Percentiles rank a stretch among this genome's conserved stretches.
Evolutionary conservation across 1,284 basidiomycete species (phyloP).

Genomic region (Salmacisia buchloeana): DNA sequence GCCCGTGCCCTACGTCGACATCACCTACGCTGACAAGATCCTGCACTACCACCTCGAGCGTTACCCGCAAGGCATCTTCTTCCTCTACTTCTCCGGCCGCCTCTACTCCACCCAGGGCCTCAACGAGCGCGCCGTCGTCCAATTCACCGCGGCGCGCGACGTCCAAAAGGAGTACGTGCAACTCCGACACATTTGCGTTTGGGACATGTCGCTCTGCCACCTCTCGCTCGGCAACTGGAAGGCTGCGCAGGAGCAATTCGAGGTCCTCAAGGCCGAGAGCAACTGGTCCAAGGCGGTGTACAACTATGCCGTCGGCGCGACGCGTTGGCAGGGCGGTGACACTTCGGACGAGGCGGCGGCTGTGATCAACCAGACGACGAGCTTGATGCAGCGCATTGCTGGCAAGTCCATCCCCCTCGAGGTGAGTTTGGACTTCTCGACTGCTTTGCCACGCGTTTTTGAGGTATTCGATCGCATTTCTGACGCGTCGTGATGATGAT

Average conservation of each 20-base stretch:
- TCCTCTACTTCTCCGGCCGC: constrained; percentile 50
- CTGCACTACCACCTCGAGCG: constrained; percentile 45
- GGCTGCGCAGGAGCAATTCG: constrained; percentile 33
- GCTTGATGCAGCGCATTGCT: constrained; percentile 45
- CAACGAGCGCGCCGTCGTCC: constrained; percentile 36
- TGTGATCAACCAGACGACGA: constrained; percentile 34
- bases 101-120: constrained; percentile 47
- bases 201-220: constrained; percentile 47
- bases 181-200: constrained; percentile 48
- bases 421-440: background rate
- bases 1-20: constrained; percentile 46
- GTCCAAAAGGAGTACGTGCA: constrained; percentile 48
- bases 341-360: constrained; percentile 25
- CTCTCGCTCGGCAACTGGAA: constrained; percentile 42
- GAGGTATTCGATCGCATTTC: background rate
- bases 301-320: constrained; percentile 39
- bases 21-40: constrained; percentile 46
- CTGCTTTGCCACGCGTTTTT: background rate
- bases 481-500: background rate
- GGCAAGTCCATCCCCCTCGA: constrained; percentile 50
- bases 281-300: constrained; percentile 50
- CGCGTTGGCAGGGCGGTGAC: constrained; percentile 28
- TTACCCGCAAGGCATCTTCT: constrained; percentile 47
- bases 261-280: constrained; percentile 38
- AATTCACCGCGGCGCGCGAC: constrained; percentile 42